Evolutionary conservation across 306 rosid genomes (phyloP).

Genomic region (Gastrolobium villosum): DNA sequence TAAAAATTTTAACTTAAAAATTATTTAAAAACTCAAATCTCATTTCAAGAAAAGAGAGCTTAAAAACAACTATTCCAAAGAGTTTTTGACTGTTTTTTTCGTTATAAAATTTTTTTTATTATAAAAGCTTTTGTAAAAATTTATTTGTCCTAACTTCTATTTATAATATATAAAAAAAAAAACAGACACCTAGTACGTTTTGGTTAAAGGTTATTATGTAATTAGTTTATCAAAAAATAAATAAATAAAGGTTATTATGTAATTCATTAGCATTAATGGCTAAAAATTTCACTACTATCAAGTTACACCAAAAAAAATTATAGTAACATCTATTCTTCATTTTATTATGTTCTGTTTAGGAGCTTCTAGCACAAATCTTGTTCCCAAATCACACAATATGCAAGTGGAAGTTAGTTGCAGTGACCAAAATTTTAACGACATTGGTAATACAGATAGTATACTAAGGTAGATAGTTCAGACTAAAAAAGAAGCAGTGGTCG

Average conservation of each 20-base stretch:
- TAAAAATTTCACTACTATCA: neutral
- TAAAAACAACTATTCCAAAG: too few relatives aligned
- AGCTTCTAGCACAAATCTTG: neutral
- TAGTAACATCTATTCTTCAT: neutral
- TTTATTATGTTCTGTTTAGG: neutral
- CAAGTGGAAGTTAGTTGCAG: neutral
- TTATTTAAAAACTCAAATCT: too few relatives aligned
- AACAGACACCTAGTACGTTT: neutral
- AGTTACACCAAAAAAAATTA: neutral
- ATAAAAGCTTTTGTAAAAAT: neutral
- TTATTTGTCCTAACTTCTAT: too few relatives aligned
- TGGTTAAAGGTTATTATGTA: slow-evolving; percentile 2
- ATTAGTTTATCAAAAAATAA: too few relatives aligned
- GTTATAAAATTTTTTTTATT: neutral
- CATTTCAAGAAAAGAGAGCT: too few relatives aligned
- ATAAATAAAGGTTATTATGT: too few relatives aligned
- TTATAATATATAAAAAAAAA: too few relatives aligned
- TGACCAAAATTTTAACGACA: neutral
- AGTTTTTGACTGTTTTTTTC: too few relatives aligned
- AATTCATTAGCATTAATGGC: slow-evolving; percentile 9
- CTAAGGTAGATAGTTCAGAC: neutral
- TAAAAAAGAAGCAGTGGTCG: neutral
- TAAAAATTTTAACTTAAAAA: too few relatives aligned
- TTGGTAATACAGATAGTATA: neutral
- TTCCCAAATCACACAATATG: neutral